phyloP scores from a whole-genome alignment of 1,284 basidiomycete species.

The Leccinum insigne region DNA sequence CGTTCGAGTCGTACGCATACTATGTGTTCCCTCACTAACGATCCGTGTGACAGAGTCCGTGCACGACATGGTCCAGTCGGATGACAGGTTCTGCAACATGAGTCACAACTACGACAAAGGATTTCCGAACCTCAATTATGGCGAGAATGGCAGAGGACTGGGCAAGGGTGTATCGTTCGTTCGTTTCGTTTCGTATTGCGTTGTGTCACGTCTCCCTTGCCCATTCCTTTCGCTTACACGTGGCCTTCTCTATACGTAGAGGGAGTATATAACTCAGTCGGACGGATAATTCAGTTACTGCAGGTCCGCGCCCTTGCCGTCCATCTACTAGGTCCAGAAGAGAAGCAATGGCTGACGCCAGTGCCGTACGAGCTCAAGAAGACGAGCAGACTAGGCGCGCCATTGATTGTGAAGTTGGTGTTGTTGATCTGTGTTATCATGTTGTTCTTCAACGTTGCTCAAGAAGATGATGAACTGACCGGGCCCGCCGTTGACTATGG shows the following conservation, averaged over 20 bases:
- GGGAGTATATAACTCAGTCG: conserved; percentile 28
- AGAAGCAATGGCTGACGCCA: conserved; percentile 8
- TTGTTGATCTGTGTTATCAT: conserved; percentile 44
- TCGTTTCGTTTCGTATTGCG: neutral
- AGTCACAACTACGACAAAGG: conserved; percentile 21
- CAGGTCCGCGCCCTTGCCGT: conserved; percentile 7
- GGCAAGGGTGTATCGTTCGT: neutral
- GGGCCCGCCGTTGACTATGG: neutral
- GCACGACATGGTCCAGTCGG: conserved; percentile 15
- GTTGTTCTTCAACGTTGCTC: neutral
- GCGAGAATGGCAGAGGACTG: neutral
- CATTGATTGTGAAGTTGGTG: conserved; percentile 26
- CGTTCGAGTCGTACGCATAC: neutral
- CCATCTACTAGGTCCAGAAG: conserved; percentile 17
- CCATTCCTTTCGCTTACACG: neutral
- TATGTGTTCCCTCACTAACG: neutral
- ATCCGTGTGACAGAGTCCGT: conserved; percentile 14
- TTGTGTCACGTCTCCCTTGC: neutral
- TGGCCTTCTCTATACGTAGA: conserved; percentile 9
- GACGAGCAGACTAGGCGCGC: neutral
- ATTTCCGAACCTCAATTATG: conserved; percentile 18
- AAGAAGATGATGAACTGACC: neutral
- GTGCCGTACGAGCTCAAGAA: conserved; percentile 14
- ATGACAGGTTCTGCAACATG: conserved; percentile 18
- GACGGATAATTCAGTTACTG: conserved; percentile 23